Conservation (phyloP, 805 yeast species). For the Yarrowia sp. region DNA sequence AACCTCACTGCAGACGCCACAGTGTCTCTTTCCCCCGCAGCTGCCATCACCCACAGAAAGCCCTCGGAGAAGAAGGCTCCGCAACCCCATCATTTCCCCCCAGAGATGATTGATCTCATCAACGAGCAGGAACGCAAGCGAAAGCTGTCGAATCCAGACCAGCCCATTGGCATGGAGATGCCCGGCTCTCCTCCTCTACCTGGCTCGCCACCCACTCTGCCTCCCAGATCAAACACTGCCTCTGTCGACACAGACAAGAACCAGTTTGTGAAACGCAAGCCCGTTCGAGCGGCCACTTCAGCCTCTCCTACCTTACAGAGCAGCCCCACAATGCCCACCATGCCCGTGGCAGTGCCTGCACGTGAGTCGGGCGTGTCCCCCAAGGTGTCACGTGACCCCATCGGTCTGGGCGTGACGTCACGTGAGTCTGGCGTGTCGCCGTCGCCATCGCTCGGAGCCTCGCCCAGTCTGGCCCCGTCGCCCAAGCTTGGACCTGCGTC, state of each 20-base stretch:
- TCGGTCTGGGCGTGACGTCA: conserved; percentile 5
- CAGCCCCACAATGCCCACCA: conserved; percentile 6
- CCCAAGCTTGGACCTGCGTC: neutral
- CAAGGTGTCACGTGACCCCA: conserved; percentile 4
- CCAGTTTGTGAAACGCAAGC: conserved; percentile 37
- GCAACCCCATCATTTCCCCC: conserved; percentile 46
- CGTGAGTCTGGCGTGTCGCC: conserved; percentile 17
- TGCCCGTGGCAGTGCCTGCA: conserved; percentile 4
- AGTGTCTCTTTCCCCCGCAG: conserved; percentile 14
- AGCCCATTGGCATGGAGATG: conserved; percentile 32
- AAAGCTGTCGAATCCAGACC: conserved; percentile 34
- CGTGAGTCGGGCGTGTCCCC: conserved; percentile 8
- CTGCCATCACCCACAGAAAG: conserved; percentile 23
- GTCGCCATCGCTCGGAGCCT: neutral
- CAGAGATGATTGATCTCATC: conserved; percentile 44
- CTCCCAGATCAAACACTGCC: conserved; percentile 29
- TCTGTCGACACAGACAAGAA: conserved; percentile 28
- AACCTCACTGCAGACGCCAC: conserved; percentile 25
- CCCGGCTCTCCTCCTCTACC: conserved; percentile 24
- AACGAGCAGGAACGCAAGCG: conserved; percentile 36
- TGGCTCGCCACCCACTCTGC: conserved; percentile 14
- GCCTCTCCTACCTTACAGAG: neutral
- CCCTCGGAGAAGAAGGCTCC: conserved; percentile 43
- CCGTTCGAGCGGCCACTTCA: conserved; percentile 8
- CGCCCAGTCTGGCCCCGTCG: conserved; percentile 3